Evolutionary conservation across 1,284 basidiomycete genomes (phyloP), one percentile per base, ranked within the genome.

Genomic region (Ceratobasidium sp.): DNA sequence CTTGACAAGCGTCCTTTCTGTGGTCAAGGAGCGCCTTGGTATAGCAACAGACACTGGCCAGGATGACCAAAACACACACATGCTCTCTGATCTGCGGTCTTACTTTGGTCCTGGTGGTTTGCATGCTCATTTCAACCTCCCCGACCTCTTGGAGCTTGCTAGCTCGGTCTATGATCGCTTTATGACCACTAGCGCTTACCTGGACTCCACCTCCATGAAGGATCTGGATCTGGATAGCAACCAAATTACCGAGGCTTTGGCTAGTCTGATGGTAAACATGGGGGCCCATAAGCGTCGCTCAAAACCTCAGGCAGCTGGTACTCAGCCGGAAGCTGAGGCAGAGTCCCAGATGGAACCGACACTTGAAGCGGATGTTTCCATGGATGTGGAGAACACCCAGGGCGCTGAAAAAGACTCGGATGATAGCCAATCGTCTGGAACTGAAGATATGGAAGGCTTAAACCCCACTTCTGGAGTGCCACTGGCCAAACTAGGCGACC

Each of bases 131-230:
- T 66, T 37, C 9, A 46, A 1, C 7, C 22, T 66, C 3, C 4
- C 22, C 2, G n/a, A 22, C 3, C 44, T 66, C n/a, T 2, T 25
- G 67, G 3, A 77, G 80, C 6, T 81, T 82, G 77, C 80, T 83
- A 0, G 81, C 83, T 59, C 82, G 81, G 59, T 83, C 81, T 82
- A 69, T 80, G 82, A 82, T 69, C 56, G 78, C 76, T 54, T 59
- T n/a, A 43, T 75, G n/a, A 43, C 65, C 65, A 61, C 56, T 3
- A 43, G 17, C 6, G 56, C 57, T 1, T 73, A 57, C 29, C 9
- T 64, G 6, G 2, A 37, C 6, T 29, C 61, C 9, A 15, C 19
- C 32, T 37, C 32, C 34, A 8, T n/a, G 2, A 8, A 19, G 17
- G 15, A 37, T 34, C 13, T 19, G 34, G 13, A 19, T n/a, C 15